Evolutionary conservation across 2,329 filamentous ascomycete genomes (phyloP), one percentile per base, ranked within the genome.

Genomic region (Raffaelea arxii): DNA sequence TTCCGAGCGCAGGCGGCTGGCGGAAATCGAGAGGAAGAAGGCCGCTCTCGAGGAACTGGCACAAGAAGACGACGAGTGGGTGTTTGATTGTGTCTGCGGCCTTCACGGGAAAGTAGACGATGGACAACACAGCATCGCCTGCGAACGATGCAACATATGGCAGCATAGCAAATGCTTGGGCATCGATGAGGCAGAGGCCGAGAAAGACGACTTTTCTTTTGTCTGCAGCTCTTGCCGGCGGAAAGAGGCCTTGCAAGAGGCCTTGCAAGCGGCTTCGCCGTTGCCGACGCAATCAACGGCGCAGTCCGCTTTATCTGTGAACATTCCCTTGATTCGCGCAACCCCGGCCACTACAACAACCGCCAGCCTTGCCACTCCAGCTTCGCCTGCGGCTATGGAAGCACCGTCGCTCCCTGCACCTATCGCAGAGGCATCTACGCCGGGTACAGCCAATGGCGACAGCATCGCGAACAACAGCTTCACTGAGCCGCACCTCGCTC

Each of bases 111-210:
- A 94, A 56, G 86, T 96, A 49, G 92, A 98, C 57, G 92, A 97
- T 61, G 92, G 92, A 30, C 84, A 87, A 7, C 90, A 95, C 60
- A 95, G 89, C 61, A 82, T 98, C 53, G 86, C 90, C 24, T 98
- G 92, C 65, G 92, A 98, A 60, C 82, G 75, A 54, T 98, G 92
- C 70, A 94, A 84, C 59, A 83, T 94, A 41, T 98, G 92, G 92
- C 91, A 97, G 62, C 92, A 98, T 60, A 94, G 89, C 70, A 87
- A 85, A 57, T 98, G 92, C 59, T 77, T 95, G 49, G 84, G 82
- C 36, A 85, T 97, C 52, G 76, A 77, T 40, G 78, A 94, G 56
- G 69, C 75, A 49, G 84, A 90, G 51, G 90, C 89, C 1, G 91
- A 95, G 53, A 74, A 81, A 41, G 80, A 87, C 2, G 86, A 94